Evolutionary conservation across 2,329 filamentous ascomycete genomes (phyloP), one percentile per base, ranked within the genome.

Genomic region (Exophiala sideris): DNA sequence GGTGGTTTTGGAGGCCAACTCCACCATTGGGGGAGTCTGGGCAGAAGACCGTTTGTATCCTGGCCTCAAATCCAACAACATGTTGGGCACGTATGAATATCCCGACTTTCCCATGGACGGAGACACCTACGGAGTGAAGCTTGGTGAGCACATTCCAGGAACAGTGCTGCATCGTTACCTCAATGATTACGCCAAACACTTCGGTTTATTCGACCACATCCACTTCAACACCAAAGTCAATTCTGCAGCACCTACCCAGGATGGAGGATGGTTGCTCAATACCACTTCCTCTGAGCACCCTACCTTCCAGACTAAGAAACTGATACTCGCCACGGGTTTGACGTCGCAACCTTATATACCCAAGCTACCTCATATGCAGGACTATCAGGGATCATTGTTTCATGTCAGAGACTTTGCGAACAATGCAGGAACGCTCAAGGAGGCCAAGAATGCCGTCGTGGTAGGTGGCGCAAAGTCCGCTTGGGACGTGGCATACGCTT

Each of bases 21-120:
- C 74, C 10, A 79, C 80, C 0, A 64, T 85, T 4, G 88, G 88
- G 1, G 88, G 88, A 3, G 83, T 84, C 12, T 91, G 87, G 88
- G 80, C 83, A 7, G 74, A 81, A 52, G 74, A 86, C 35, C 79
- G 86, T 1, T 70, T 89, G 0, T 76, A 91, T 66, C 80, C 83
- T 0, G 83, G 82, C 1, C 76, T 92, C 45, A 87, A 84, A 63
- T 84, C 81, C 49, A 91, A 92, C 69, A 91, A 91, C 64, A 79
- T 89, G 66, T 68, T 85, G 9, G 87, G 87, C 2, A 86, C 82
- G 0, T 89, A 85, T 61, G 86, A 91, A 67, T 90, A 81, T 63
- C 82, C 83, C 0, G 88, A 89, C 62, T 89, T 88, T 56, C 85
- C 86, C 14, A 86, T 91, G 83, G 75, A 78, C 54, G 68, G 72